Percentiles rank a stretch among this genome's conserved stretches.
Conservation (phyloP, 495 filamentous ascomycete genomes). For the Neurospora sp. region DNA sequence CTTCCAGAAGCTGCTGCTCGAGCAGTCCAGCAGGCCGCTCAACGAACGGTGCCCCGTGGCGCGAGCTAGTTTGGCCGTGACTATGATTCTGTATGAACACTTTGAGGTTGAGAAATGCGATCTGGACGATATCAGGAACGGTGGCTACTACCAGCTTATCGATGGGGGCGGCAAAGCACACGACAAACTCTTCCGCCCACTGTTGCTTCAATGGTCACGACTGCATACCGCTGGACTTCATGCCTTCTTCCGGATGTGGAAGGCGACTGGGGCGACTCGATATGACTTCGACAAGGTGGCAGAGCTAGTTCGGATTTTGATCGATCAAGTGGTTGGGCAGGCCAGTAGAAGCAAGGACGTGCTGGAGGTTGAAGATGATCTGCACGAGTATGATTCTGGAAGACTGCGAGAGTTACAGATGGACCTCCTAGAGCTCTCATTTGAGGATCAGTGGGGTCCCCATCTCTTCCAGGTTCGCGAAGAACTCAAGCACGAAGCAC, state of each 20-base stretch:
- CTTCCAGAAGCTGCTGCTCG: conserved; percentile 83
- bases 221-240: conserved; percentile 85
- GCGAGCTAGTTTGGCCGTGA: conserved; percentile 77
- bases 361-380: conserved; percentile 77
- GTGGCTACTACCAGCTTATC: conserved; percentile 48
- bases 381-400: conserved; percentile 69
- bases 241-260: conserved; percentile 88
- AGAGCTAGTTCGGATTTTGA: conserved; percentile 80
- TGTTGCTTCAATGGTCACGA: conserved; percentile 90
- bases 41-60: conserved; percentile 81
- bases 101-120: conserved; percentile 90
- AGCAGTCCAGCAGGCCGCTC: conserved; percentile 67
- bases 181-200: conserved; percentile 78
- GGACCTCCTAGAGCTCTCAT: conserved; percentile 81
- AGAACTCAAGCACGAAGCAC: conserved; percentile 80
- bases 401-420: conserved; percentile 83
- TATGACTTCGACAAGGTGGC: conserved; percentile 89
- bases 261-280: conserved; percentile 66
- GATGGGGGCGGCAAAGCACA: conserved; percentile 64
- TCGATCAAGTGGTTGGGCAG: conserved; percentile 83
- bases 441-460: conserved; percentile 89
- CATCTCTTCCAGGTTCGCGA: conserved; percentile 86
- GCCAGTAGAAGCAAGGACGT: conserved; percentile 78
- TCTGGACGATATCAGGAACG: conserved; percentile 62
- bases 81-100: conserved; percentile 82